Percentiles rank a stretch among this genome's conserved stretches.
Evolutionary conservation across 805 yeast genomes (phyloP).

Genomic region (Monosporozyma servazzii): DNA sequence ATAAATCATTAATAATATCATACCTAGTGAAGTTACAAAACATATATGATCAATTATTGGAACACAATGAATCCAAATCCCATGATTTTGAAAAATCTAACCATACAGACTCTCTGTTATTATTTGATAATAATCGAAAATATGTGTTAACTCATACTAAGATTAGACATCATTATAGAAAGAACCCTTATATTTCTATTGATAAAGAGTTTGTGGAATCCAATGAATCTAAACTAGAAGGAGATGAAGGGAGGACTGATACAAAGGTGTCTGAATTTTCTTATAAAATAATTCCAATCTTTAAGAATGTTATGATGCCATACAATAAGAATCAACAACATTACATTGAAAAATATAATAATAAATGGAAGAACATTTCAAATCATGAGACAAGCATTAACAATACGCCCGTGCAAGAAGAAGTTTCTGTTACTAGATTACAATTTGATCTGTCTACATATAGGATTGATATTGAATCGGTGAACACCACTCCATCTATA

Average conservation of each 20-base stretch:
- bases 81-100: not conserved
- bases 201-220: not conserved
- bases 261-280: not conserved
- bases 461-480: not conserved
- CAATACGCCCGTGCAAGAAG: not conserved
- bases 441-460: slow-evolving; percentile 5
- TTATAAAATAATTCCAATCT: not conserved
- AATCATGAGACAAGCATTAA: not conserved
- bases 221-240: not conserved
- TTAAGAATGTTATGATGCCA: slow-evolving; percentile 1
- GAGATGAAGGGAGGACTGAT: not conserved
- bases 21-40: not conserved
- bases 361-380: slow-evolving; percentile 3
- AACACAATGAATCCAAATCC: not conserved
- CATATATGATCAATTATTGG: not conserved
- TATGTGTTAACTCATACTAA: not conserved
- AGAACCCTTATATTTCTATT: not conserved
- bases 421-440: not conserved
- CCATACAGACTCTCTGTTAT: not conserved
- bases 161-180: slow-evolving; percentile 1
- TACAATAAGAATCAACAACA: not conserved
- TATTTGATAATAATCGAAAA: not conserved
- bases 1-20: not conserved
- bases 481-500: not conserved
- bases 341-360: not conserved